These are phyloP conservation scores for Gossypium ekmanianum DNA, from an alignment of 345 rosid genomes.

Conservation along the genomic window DNA sequence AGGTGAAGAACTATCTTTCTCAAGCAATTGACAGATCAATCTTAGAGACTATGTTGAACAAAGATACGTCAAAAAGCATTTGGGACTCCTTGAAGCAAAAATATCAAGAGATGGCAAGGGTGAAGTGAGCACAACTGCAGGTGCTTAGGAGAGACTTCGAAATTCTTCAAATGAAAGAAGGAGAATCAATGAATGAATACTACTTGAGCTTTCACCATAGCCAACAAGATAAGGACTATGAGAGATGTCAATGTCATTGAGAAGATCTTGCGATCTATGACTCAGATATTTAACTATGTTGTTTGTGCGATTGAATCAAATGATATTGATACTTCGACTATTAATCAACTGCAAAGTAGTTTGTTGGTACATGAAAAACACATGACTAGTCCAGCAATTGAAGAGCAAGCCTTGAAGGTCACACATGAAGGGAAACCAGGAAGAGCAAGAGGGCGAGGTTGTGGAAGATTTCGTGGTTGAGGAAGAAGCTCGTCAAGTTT, in stretches of 20 bases:
- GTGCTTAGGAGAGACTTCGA: neutral
- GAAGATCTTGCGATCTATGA: neutral
- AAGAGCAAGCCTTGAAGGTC: neutral
- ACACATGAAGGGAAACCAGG: neutral
- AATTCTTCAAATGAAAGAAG: too few relatives aligned
- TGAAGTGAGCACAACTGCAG: neutral
- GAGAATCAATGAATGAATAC: neutral
- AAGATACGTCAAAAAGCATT: too few relatives aligned
- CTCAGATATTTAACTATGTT: neutral
- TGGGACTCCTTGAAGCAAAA: neutral
- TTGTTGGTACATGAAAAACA: neutral
- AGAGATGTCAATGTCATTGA: too few relatives aligned
- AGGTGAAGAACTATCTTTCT: too few relatives aligned
- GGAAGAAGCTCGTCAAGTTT: neutral
- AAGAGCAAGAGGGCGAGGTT: too few relatives aligned
- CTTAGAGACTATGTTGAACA: neutral
- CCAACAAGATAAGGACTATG: neutral
- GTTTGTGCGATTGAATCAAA: neutral
- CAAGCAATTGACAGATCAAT: too few relatives aligned
- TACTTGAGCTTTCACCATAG: neutral
- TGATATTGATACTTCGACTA: too few relatives aligned
- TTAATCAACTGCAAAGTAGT: neutral
- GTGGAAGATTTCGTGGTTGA: neutral
- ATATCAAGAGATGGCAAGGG: neutral
- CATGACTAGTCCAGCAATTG: neutral